Evolutionary conservation across 2,329 filamentous ascomycete genomes (phyloP), one percentile per base, ranked within the genome.

Genomic region (Penicillium brevicompactum): DNA sequence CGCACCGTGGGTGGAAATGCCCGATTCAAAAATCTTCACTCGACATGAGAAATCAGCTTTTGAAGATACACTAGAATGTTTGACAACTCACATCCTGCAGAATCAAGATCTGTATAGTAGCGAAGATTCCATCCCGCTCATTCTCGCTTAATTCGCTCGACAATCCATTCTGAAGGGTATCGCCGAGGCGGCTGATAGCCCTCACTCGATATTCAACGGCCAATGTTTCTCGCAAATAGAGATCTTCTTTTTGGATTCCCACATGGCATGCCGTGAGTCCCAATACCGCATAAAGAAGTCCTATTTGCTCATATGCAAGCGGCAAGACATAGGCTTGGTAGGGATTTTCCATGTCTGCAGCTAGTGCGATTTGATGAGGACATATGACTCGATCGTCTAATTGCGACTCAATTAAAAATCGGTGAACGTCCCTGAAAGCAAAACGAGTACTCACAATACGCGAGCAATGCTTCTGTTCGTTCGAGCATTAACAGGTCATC

Each of bases 31-130:
- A 18, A 71, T 70, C 69, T 71, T 54, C 6, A 22, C 4, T 13
- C 34, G 22, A 1, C 13, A 40, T 59, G 18, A 58, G 50, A 2
- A 1, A 8, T 47, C 18, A 38, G 48, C 9, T 40, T 13, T 9
- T 30, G 9, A n/a, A 13, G 11, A n/a, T n/a, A n/a, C 4, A 7
- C 18, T 2, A 18, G 38, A 1, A 24, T 10, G 1, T 3, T 16
- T 34, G 2, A 1, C 10, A 32, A 59, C 68, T 50, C 56, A 70
- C 68, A 59, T 70, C 68, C 42, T 70, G 68, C 3, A 70, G 58
- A 14, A 70, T 55, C n/a, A 70, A 51, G 21, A 70, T 61, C 43
- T 70, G 67, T 3, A 70, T 70, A 8, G 62, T 70, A 10, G 64
- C 65, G 32, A 70, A 64, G 8, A 69, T 58, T 2, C 62, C 61